These are phyloP conservation scores for Pleoardoris graminearum DNA, from an alignment of 2,329 filamentous ascomycete species.

Conservation along the genomic window DNA sequence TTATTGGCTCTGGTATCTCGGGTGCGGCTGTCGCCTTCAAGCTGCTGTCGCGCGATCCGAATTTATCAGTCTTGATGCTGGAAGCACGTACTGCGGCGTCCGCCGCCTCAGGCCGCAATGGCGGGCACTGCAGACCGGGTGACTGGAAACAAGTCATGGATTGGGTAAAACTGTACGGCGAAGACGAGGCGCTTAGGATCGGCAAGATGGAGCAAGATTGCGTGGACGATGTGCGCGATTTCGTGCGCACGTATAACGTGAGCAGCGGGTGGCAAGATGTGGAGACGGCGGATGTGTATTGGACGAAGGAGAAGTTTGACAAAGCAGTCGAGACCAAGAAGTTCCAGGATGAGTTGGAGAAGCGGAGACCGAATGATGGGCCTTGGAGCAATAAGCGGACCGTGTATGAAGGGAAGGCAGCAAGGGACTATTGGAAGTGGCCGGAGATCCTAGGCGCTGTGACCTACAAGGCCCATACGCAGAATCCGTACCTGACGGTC, in stretches of 20 bases:
- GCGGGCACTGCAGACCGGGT: constrained; percentile 52
- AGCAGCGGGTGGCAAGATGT: constrained; percentile 5
- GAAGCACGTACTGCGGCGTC: constrained; percentile 36
- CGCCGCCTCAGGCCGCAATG: constrained; percentile 42
- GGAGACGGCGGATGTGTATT: constrained; percentile 6
- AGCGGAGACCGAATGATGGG: constrained; percentile 5
- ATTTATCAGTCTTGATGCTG: constrained; percentile 28
- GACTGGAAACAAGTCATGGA: constrained; percentile 56
- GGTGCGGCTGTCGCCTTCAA: constrained; percentile 35
- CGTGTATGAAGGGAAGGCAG: constrained; percentile 4
- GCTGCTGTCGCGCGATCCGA: constrained; percentile 16
- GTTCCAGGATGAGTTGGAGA: constrained; percentile 6
- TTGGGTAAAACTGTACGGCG: constrained; percentile 45
- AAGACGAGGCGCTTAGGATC: constrained; percentile 50
- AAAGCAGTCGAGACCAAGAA: constrained; percentile 2
- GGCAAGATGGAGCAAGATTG: constrained; percentile 36
- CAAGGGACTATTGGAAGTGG: constrained; percentile 8
- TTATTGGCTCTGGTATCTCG: constrained; percentile 37
- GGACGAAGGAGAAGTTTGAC: constrained; percentile 6
- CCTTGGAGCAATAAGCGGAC: constrained; percentile 6
- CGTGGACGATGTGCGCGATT: constrained; percentile 4
- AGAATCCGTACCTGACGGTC: constrained; percentile 5
- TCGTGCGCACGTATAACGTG: neutral
- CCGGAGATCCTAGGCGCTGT: constrained; percentile 5
- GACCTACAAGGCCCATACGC: constrained; percentile 1